Base-by-base conservation (phyloP, 2,329 filamentous ascomycete species). In the Cucurbitaria berberidis region DNA sequence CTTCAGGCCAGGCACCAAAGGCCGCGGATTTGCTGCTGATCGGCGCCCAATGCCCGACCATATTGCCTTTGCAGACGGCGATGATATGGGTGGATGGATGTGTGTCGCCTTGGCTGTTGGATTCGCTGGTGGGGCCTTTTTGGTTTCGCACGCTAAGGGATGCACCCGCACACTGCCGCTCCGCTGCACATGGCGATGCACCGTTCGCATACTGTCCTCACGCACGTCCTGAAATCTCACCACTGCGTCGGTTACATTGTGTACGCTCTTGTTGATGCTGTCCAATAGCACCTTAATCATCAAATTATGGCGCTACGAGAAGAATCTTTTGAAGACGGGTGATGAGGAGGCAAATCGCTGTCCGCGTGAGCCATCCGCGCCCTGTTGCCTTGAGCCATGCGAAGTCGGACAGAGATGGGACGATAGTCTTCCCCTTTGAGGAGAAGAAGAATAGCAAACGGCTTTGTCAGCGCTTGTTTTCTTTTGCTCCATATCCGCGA, bases 41-140 rank as follows among this genome's bases (percentile, higher is more conserved):
- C 52, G 41, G 65, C 52, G 63, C 62, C 66, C 63, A 69, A 67
- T 62, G 62, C 55, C 60, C 57, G 53, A 56, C 54, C 53, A 63
- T 63, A 62, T 60, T 66, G 50, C 51, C 52, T 55, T 35, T 26
- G 35, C 51, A 40, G 55, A 50, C 47, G 57, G 42, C 48, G 57
- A 42, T 53, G 57, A 51, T 51, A 50, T 53, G 48, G 52, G 42
- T 8, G 51, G 57, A 55, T 40, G 59, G 53, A 55, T 36, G 59
- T 45, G 45, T 50, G 50, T n/a, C n/a, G n/a, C n/a, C 53, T 60
- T 55, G 57, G 57, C 54, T 53, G 45, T 49, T 53, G 54, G 30
- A 67, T 59, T 63, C 56, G 56, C 51, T 53, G 53, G 60, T 60
- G 62, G 62, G 56, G 55, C 56, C 24, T 50, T 29, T 22, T 9